phyloP scores from a whole-genome alignment of 2,329 filamentous ascomycete species.

The Stachybotrys chlorohalonatus region DNA sequence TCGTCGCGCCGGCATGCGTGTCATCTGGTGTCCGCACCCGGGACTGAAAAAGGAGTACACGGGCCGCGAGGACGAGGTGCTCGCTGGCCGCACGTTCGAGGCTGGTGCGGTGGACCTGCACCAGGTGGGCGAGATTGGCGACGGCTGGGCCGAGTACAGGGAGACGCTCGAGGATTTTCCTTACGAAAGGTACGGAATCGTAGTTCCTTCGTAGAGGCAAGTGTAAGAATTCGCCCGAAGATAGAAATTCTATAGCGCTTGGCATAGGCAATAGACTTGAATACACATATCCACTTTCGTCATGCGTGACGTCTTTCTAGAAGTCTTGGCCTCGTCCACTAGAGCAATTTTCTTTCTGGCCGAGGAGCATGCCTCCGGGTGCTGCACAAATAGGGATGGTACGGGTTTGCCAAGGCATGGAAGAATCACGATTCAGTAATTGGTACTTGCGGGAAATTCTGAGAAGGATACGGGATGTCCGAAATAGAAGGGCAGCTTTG shows the following conservation, averaged over 20 bases:
- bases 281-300: too few species aligned
- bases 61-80: slow-evolving; percentile 68
- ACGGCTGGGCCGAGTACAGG: slow-evolving; percentile 53
- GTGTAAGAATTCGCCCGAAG: background rate
- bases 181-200: slow-evolving; percentile 49
- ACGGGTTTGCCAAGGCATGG: too few species aligned
- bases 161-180: slow-evolving; percentile 44
- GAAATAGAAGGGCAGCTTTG: too few species aligned
- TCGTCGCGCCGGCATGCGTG: slow-evolving; percentile 85
- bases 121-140: slow-evolving; percentile 46
- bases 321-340: too few species aligned
- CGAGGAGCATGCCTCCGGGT: too few species aligned
- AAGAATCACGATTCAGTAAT: too few species aligned
- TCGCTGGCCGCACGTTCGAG: slow-evolving; percentile 73
- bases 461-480: too few species aligned
- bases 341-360: too few species aligned
- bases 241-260: background rate
- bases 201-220: background rate
- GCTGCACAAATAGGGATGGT: too few species aligned
- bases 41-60: slow-evolving; percentile 67
- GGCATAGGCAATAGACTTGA: too few species aligned
- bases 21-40: slow-evolving; percentile 84
- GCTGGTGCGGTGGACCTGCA: slow-evolving; percentile 46
- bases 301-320: too few species aligned
- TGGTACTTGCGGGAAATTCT: too few species aligned